Evolutionary conservation across 805 yeast species (phyloP), one percentile per base, ranked within the genome.

Genomic region (Metschnikowia cubensis): DNA sequence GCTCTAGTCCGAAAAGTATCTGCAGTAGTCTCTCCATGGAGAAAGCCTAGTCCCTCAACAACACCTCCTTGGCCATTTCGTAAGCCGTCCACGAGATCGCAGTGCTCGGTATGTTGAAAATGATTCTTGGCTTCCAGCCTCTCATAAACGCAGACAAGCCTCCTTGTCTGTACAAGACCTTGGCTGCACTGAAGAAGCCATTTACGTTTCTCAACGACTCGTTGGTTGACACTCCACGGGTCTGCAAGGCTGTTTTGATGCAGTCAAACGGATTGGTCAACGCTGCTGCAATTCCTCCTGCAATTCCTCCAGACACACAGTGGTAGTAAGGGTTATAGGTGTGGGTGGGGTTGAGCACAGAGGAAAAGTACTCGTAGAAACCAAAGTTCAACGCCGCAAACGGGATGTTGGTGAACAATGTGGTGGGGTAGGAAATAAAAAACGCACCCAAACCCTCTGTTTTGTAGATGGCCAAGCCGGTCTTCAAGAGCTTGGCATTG

Each of bases 31-130:
- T 29, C 25, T 14, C 4, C 25, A 22, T 5, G n/a, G 8, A 25
- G 42, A 20, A 4, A 20, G 21, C 41, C 43, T 47, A 57, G 45
- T 58, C 58, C 36, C 59, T 45, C 56, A 79, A 64, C 61, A 84
- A 68, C 56, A 85, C 76, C 57, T 81, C 84, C 70, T 92, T 92
- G 40, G 97, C 97, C 92, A 91, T 88, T 67, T 92, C 99, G 68
- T 92, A 92, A 25, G 96, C 89, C 1, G 98, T 92, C 98, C 98
- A 92, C 56, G 96, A 84, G 54, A 92, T 90, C 18, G 98, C 98
- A 7, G 98, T 92, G 42, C 95, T 84, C 20, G 99, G 99, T 65
- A 92, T 90, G 67, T 90, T 90, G 57, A 94, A 87, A 32, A 92
- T 83, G 49, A 94, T 83, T 68, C 99, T 82, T 42, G 99, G 97